phyloP scores from a whole-genome alignment of 805 yeast species.

The Myxozyma monticola region DNA sequence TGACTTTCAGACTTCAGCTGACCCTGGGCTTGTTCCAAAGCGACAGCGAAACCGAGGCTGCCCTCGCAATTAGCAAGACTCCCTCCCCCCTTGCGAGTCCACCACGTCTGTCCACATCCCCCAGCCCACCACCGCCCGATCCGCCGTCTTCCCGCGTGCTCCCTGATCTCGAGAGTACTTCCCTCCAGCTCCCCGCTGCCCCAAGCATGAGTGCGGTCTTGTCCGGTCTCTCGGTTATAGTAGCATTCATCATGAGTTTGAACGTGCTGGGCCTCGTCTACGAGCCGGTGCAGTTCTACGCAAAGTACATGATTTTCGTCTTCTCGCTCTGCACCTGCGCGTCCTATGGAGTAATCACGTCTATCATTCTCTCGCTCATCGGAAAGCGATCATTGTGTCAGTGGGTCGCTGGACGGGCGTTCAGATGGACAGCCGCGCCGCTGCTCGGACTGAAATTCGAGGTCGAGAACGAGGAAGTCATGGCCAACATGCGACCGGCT shows the following conservation, averaged over 20 bases:
- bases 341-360: slow-evolving; percentile 57
- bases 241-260: slow-evolving; percentile 16
- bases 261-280: slow-evolving; percentile 31
- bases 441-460: slow-evolving; percentile 69
- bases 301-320: slow-evolving; percentile 37
- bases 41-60: too few species aligned
- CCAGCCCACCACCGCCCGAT: too few species aligned
- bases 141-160: too few species aligned
- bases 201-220: slow-evolving; percentile 32
- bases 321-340: slow-evolving; percentile 38
- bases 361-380: slow-evolving; percentile 60
- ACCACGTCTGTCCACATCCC: too few species aligned
- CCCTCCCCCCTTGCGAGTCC: too few species aligned
- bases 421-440: slow-evolving; percentile 60
- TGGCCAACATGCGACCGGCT: slow-evolving; percentile 60
- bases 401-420: slow-evolving; percentile 84
- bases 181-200: too few species aligned
- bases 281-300: slow-evolving; percentile 40
- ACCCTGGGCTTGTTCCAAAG: too few species aligned
- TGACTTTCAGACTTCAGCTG: too few species aligned
- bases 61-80: too few species aligned
- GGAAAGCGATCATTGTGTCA: slow-evolving; percentile 83
- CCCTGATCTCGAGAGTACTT: too few species aligned
- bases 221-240: slow-evolving; percentile 4
- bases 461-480: slow-evolving; percentile 63